Base-by-base conservation (phyloP, 441 rosid species). In the Croton laevigatus region DNA sequence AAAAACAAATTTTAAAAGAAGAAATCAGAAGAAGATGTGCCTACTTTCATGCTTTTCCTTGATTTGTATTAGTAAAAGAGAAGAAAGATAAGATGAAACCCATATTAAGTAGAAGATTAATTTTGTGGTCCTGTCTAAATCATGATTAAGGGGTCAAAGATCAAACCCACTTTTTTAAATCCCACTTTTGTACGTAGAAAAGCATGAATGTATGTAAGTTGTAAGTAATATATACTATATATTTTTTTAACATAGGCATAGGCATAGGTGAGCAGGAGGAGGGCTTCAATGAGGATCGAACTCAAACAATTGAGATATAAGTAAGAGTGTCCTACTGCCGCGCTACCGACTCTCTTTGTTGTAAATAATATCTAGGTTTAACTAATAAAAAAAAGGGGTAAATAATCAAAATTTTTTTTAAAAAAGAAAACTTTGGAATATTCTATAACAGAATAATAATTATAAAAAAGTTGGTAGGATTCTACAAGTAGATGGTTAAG, bases 121-220 rank as follows among this genome's bases (percentile, higher is more conserved):
- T 19, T 27, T 27, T 36, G 17, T 48, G 9, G 36, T 16, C 7
- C 12, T 59, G 45, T 59, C 42, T 44, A 70, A 19, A 48, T 70
- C 66, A 59, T 32, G 49, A 46, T 46, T 60, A 14, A 16, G 13
- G 61, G 34, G 66, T 59, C 72, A 59, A 69, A 68, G 20, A n/a
- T n/a, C n/a, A n/a, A n/a, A n/a, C n/a, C n/a, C n/a, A n/a, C 32
- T 1, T 27, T 27, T 27, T 27, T 27, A 27, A 27, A 27, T 27
- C 32, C 32, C 32, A 27, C 32, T 27, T 27, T 27, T 27, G 32
- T 27, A 27, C n/a, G n/a, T n/a, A n/a, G n/a, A n/a, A n/a, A n/a
- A n/a, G n/a, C n/a, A n/a, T n/a, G n/a, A n/a, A n/a, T n/a, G n/a
- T n/a, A n/a, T n/a, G n/a, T n/a, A n/a, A n/a, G n/a, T n/a, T n/a